These are phyloP conservation scores for Tetrahymena thermophila DNA, from an alignment of 73 alveolate genomes.

Conservation along the genomic window DNA sequence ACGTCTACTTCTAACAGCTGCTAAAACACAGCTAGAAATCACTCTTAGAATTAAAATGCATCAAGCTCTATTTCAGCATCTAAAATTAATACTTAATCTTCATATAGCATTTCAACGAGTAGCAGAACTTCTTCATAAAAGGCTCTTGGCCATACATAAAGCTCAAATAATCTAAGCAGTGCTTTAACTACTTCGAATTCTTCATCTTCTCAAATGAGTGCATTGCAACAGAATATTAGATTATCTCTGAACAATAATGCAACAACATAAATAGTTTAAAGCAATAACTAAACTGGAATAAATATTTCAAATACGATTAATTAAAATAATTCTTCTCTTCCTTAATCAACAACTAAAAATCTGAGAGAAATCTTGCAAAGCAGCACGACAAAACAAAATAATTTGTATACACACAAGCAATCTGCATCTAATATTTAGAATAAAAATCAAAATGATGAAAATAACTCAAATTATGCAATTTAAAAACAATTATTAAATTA, in stretches of 20 bases:
- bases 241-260: neutral
- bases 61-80: neutral
- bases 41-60: neutral
- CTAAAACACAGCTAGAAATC: neutral
- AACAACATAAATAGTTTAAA: neutral
- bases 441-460: neutral
- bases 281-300: neutral
- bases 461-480: neutral
- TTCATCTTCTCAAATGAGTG: neutral
- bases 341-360: neutral
- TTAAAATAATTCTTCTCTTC: neutral
- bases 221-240: neutral
- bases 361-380: neutral
- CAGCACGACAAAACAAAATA: neutral
- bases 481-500: neutral
- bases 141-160: neutral
- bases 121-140: neutral
- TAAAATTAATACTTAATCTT: neutral
- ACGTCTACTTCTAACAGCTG: neutral
- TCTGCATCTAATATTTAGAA: neutral
- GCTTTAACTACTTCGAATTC: neutral
- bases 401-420: neutral
- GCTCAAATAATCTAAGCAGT: neutral
- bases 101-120: neutral
- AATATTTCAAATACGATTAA: neutral